phyloP scores from a whole-genome alignment of 2,329 filamentous ascomycete species.

The Shiraia sp. region DNA sequence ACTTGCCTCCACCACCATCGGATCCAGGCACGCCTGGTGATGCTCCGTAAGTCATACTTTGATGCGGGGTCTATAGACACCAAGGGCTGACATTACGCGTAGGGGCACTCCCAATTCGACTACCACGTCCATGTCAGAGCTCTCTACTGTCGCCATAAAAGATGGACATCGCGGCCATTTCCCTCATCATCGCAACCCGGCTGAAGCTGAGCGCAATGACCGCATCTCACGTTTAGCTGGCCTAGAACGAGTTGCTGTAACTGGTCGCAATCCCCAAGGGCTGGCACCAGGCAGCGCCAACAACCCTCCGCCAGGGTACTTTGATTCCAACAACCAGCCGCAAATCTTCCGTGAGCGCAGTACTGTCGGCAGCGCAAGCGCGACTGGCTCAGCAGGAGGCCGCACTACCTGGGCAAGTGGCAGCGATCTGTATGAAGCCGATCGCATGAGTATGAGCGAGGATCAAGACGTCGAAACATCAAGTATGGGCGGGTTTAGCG shows the following conservation, averaged over 20 bases:
- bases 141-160: conserved; percentile 94
- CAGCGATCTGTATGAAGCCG: conserved; percentile 64
- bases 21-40: conserved; percentile 87
- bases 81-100: conserved; percentile 16
- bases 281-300: conserved; percentile 51
- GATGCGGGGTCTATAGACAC: conserved; percentile 9
- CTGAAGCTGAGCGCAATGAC: conserved; percentile 90
- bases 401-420: conserved; percentile 70
- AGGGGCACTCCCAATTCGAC: conserved; percentile 93
- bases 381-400: conserved; percentile 76
- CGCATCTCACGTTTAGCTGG: conserved; percentile 93
- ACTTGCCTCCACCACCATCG: conserved; percentile 79
- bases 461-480: conserved; percentile 63
- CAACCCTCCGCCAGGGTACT: conserved; percentile 64
- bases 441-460: conserved; percentile 75
- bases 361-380: conserved; percentile 88
- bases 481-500: conserved; percentile 78
- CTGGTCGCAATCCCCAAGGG: conserved; percentile 58
- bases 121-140: conserved; percentile 85
- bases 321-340: conserved; percentile 72
- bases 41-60: conserved; percentile 69
- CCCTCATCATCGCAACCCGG: conserved; percentile 66
- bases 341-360: conserved; percentile 73
- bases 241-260: conserved; percentile 83
- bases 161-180: conserved; percentile 88